Conservation (phyloP, 2,329 filamentous ascomycete genomes). For the Sphaerostilbella broomeana region DNA sequence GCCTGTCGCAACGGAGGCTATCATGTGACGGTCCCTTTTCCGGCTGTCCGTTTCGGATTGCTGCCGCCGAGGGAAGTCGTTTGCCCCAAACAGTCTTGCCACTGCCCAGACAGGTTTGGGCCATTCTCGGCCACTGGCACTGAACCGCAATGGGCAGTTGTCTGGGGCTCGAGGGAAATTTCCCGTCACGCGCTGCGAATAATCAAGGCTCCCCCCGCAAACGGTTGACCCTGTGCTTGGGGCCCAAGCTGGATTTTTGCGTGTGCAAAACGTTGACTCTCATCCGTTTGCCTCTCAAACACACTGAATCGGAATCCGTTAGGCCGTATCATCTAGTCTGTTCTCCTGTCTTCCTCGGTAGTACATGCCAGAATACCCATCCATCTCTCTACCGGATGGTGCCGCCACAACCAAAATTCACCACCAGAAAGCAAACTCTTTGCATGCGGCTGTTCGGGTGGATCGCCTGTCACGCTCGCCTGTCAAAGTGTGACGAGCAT, state of each 20-base stretch:
- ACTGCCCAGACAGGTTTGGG: constrained; percentile 2
- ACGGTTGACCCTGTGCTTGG: constrained; percentile 5
- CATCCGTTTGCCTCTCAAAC: constrained; percentile 8
- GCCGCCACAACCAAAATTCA: too few relatives aligned
- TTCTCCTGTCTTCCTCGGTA: too few relatives aligned
- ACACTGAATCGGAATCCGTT: constrained; percentile 8
- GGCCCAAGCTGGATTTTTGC: too few relatives aligned
- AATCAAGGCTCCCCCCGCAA: constrained; percentile 10
- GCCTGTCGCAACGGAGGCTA: constrained; percentile 11
- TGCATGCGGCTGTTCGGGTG: constrained; percentile 2
- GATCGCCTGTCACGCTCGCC: constrained; percentile 6
- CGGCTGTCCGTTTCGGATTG: constrained; percentile 10
- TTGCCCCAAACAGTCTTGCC: constrained; percentile 1
- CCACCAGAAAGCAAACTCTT: constrained; percentile 1
- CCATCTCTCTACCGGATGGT: too few relatives aligned
- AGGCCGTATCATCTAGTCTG: too few relatives aligned
- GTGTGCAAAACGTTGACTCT: constrained; percentile 3
- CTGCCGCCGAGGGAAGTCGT: not conserved
- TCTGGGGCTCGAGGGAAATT: constrained; percentile 2
- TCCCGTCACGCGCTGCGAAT: constrained; percentile 8
- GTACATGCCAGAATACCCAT: too few relatives aligned
- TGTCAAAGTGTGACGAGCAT: constrained; percentile 7
- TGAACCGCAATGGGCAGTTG: constrained; percentile 6
- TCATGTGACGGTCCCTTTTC: constrained; percentile 14
- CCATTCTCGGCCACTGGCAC: not conserved